A percentile compares a stretch with the other conserved stretches of the same genome.
phyloP scores from a whole-genome alignment of 352 stramenopile genomes.

The Phytophthora pinifolia region DNA sequence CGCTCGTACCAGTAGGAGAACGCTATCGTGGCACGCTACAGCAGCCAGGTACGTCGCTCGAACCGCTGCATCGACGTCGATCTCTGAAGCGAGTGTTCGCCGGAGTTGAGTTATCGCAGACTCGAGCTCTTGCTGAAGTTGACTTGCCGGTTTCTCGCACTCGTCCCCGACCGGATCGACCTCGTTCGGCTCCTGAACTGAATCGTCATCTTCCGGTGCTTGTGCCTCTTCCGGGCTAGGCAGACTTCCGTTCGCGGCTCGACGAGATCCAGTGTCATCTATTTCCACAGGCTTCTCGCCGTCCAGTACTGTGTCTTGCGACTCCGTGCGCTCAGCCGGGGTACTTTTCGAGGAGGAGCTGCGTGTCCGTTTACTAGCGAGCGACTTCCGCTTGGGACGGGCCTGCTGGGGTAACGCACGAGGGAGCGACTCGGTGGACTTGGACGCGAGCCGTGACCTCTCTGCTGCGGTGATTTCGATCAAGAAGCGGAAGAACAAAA shows the following conservation, averaged over 20 bases:
- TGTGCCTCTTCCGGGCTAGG: too few species aligned
- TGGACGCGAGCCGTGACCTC: conserved; percentile 6
- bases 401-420: background rate
- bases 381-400: conserved; percentile 2
- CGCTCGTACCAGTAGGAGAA: conserved; percentile 33
- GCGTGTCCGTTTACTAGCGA: conserved; percentile 8
- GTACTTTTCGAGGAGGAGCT: conserved; percentile 1
- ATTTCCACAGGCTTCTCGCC: background rate
- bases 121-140: conserved; percentile 29
- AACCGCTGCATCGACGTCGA: conserved; percentile 13
- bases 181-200: background rate
- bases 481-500: conserved; percentile 62
- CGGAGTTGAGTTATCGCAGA: conserved; percentile 25
- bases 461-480: conserved; percentile 38
- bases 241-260: conserved; percentile 14
- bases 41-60: conserved; percentile 43
- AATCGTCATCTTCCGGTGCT: background rate
- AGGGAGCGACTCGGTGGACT: conserved; percentile 3
- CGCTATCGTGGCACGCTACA: conserved; percentile 39
- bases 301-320: background rate
- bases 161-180: conserved; percentile 14
- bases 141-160: conserved; percentile 18
- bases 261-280: conserved; percentile 1
- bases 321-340: background rate
- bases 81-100: conserved; percentile 14